Evolutionary conservation across 2,329 filamentous ascomycete genomes (phyloP).

Genomic region (Amauroascus verrucosus): DNA sequence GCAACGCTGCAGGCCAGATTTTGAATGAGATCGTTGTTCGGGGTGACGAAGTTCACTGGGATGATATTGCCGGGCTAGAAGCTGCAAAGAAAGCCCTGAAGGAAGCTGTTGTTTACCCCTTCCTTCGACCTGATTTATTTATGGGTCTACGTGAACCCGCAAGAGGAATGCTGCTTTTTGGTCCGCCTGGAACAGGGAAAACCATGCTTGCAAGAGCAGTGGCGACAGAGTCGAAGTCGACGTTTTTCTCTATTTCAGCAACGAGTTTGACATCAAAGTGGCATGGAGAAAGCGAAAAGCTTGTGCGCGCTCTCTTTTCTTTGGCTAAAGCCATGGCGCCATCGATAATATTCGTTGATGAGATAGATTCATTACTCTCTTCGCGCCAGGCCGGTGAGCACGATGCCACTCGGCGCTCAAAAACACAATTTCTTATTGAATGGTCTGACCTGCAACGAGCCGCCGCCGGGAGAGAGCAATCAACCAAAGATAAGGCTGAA

Average conservation of each 20-base stretch:
- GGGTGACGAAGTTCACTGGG: constrained; percentile 91
- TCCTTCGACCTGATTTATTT: constrained; percentile 88
- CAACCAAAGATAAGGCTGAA: constrained; percentile 52
- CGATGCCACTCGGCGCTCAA: constrained; percentile 85
- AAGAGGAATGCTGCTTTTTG: constrained; percentile 89
- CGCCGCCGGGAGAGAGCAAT: constrained; percentile 68
- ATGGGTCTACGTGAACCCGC: constrained; percentile 91
- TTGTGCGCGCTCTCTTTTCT: constrained; percentile 82
- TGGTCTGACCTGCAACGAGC: constrained; percentile 92
- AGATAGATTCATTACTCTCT: constrained; percentile 89
- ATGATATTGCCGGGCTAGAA: constrained; percentile 82
- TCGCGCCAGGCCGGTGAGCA: constrained; percentile 70
- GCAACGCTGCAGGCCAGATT: constrained; percentile 75
- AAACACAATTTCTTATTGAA: constrained; percentile 95
- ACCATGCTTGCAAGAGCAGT: constrained; percentile 95
- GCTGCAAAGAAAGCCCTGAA: constrained; percentile 84
- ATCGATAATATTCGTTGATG: constrained; percentile 96
- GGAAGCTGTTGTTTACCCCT: constrained; percentile 94
- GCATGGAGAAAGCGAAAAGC: constrained; percentile 89
- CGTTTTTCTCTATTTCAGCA: constrained; percentile 94
- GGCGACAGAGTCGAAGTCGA: constrained; percentile 85
- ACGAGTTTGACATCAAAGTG: constrained; percentile 94
- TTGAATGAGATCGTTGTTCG: constrained; percentile 91
- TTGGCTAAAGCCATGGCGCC: constrained; percentile 83
- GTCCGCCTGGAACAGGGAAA: constrained; percentile 94